phyloP scores from a whole-genome alignment of 495 filamentous ascomycete species.

The Hypoxylon rickii region DNA sequence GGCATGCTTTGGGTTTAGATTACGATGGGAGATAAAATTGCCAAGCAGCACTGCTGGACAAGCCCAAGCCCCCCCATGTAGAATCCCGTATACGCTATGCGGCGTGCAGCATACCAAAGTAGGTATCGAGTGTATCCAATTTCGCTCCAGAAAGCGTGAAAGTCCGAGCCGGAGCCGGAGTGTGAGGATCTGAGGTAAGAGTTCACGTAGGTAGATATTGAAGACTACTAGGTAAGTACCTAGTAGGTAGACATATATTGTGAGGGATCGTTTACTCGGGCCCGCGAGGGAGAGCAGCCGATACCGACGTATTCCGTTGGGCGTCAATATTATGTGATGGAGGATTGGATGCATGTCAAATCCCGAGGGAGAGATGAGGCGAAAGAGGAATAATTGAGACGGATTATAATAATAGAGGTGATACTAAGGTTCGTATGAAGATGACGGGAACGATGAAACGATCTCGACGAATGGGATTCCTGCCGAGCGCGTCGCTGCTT shows the following conservation, averaged over 20 bases:
- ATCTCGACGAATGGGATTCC: conserved; percentile 31
- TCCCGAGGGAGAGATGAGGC: neutral
- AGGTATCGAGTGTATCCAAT: neutral
- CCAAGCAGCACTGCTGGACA: neutral
- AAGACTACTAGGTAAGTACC: too few relatives aligned
- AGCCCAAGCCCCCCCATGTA: neutral
- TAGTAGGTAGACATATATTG: too few relatives aligned
- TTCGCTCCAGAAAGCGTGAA: neutral
- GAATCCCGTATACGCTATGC: neutral
- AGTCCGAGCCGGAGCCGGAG: neutral
- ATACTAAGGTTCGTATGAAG: conserved; percentile 20
- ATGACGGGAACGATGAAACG: too few relatives aligned
- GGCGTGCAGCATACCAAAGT: neutral
- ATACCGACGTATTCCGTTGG: too few relatives aligned
- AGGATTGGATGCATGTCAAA: too few relatives aligned
- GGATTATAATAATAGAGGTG: conserved; percentile 10
- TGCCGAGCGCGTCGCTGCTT: conserved; percentile 12
- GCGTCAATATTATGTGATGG: too few relatives aligned
- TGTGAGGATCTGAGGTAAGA: neutral
- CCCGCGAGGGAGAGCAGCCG: too few relatives aligned
- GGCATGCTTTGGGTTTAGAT: too few relatives aligned
- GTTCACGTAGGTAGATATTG: neutral
- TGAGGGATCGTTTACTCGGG: too few relatives aligned
- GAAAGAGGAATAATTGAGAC: conserved; percentile 8
- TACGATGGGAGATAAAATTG: neutral